Evolutionary conservation across 1,284 basidiomycete genomes (phyloP).

Genomic region (Kwoniella shivajii): DNA sequence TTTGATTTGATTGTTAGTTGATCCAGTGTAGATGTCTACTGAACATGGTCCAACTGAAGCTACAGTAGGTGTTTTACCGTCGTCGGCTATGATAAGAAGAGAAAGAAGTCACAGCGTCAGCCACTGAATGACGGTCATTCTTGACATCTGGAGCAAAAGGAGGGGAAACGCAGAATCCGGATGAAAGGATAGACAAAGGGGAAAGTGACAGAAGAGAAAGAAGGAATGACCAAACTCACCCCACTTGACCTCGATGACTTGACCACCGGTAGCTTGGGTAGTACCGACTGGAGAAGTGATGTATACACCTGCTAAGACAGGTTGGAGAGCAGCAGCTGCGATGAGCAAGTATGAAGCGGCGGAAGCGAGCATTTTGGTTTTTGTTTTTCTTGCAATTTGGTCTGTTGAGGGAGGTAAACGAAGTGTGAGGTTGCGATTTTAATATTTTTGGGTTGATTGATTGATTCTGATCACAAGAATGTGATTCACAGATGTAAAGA

Average conservation of each 20-base stretch:
- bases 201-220: neutral
- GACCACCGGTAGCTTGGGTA: constrained; percentile 64
- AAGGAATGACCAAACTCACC: constrained; percentile 39
- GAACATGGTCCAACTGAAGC: constrained; percentile 63
- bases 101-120: constrained; percentile 2
- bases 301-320: constrained; percentile 51
- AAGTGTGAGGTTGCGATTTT: neutral
- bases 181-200: neutral
- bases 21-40: constrained; percentile 67
- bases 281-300: constrained; percentile 55
- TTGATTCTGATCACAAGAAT: neutral
- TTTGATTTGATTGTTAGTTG: constrained; percentile 57
- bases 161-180: no score
- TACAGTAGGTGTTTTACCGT: constrained; percentile 62
- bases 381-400: neutral
- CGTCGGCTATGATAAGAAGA: constrained; percentile 55
- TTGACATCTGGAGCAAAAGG: no score
- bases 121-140: no score
- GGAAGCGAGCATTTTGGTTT: constrained; percentile 32
- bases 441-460: neutral
- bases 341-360: constrained; percentile 50
- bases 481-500: constrained; percentile 9
- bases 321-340: constrained; percentile 52
- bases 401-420: neutral
- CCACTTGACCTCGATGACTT: constrained; percentile 67